These are phyloP conservation scores for Schwanniomyces sp. DNA, from an alignment of 805 yeast genomes.

Conservation along the genomic window DNA sequence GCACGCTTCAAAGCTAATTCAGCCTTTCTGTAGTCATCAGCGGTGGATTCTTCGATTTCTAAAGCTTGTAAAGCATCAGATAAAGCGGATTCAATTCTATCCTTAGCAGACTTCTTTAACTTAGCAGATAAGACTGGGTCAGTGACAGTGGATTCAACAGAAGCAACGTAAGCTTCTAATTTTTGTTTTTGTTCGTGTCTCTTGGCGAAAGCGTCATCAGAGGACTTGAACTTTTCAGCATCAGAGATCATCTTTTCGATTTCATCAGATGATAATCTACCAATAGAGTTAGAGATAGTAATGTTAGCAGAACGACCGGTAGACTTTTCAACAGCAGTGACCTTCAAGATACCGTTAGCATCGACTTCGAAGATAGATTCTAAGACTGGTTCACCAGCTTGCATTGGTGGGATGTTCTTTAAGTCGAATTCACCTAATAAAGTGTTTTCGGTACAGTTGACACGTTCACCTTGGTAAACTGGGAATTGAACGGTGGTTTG, in stretches of 20 bases:
- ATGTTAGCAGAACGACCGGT: slow-evolving; percentile 52
- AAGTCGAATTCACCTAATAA: slow-evolving; percentile 52
- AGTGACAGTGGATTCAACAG: slow-evolving; percentile 92
- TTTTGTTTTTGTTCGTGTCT: slow-evolving; percentile 99
- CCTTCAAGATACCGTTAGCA: slow-evolving; percentile 53
- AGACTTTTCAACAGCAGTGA: slow-evolving; percentile 49
- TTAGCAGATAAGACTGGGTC: slow-evolving; percentile 98
- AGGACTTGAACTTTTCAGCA: slow-evolving; percentile 77
- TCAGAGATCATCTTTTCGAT: slow-evolving; percentile 49
- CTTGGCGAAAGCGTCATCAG: slow-evolving; percentile 99
- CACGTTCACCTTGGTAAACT: slow-evolving; percentile 54
- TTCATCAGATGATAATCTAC: slow-evolving; percentile 50
- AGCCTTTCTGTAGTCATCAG: slow-evolving; percentile 98
- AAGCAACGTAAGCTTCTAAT: slow-evolving; percentile 96
- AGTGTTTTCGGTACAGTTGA: slow-evolving; percentile 51
- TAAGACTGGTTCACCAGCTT: slow-evolving; percentile 52
- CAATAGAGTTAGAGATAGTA: slow-evolving; percentile 50
- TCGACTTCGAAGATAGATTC: slow-evolving; percentile 51
- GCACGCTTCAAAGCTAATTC: slow-evolving; percentile 99
- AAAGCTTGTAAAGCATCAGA: slow-evolving; percentile 98
- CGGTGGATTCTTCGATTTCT: slow-evolving; percentile 92
- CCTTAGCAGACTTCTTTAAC: slow-evolving; percentile 95
- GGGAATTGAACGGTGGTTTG: slow-evolving; percentile 52
- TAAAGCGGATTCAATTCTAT: slow-evolving; percentile 95
- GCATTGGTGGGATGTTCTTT: slow-evolving; percentile 52